Conservation (phyloP, 2,329 filamentous ascomycete species). For the Calonectria pauciramosa region DNA sequence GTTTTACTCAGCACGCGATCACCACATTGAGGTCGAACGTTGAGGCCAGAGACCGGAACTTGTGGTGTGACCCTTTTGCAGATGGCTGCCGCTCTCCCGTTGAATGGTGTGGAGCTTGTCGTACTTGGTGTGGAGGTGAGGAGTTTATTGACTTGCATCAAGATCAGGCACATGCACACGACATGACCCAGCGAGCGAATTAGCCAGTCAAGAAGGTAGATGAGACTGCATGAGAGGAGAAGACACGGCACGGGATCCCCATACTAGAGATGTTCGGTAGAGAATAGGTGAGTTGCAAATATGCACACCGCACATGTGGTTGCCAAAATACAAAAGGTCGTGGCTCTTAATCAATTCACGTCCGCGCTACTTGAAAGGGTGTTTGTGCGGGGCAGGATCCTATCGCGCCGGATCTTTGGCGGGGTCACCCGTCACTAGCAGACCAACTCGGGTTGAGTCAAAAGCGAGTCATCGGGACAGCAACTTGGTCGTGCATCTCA, state of each 20-base stretch:
- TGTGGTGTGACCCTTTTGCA: background rate
- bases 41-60: background rate
- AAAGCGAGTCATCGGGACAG: conserved; percentile 15
- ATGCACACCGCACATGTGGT: too few relatives aligned
- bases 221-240: background rate
- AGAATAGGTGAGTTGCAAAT: background rate
- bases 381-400: conserved; percentile 23
- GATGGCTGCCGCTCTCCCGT: background rate
- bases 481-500: conserved; percentile 10
- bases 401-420: conserved; percentile 27
- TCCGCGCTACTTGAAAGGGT: background rate
- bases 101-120: conserved; percentile 9
- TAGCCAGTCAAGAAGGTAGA: background rate
- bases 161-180: background rate
- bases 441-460: conserved; percentile 25
- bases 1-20: conserved; percentile 9
- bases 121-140: conserved; percentile 2
- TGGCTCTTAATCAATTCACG: background rate
- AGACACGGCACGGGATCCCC: background rate
- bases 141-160: background rate
- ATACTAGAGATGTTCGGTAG: too few relatives aligned
- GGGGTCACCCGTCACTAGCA: conserved; percentile 24
- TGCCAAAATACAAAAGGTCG: background rate
- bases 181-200: background rate
- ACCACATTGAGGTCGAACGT: background rate